These are phyloP conservation scores for Aureobasidium sp. DNA, from an alignment of 2,329 filamentous ascomycete genomes.

Conservation along the genomic window DNA sequence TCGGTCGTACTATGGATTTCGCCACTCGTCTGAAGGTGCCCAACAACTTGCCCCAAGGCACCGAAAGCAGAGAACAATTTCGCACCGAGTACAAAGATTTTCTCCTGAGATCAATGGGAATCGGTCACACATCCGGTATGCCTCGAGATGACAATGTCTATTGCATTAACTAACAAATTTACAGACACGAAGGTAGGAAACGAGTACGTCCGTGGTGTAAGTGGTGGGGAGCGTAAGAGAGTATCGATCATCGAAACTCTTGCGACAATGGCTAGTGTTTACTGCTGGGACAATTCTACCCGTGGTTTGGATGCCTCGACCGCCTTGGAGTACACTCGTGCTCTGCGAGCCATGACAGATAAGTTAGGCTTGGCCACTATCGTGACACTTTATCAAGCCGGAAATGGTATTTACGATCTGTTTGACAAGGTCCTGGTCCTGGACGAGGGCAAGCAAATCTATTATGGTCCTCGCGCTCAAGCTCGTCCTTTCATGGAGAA, in stretches of 20 bases:
- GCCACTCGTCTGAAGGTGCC: slow-evolving; percentile 46
- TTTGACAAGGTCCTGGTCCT: slow-evolving; percentile 64
- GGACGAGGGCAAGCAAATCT: slow-evolving; percentile 57
- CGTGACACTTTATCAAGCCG: slow-evolving; percentile 61
- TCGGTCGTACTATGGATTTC: slow-evolving; percentile 47
- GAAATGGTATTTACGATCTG: slow-evolving; percentile 59
- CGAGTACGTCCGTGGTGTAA: slow-evolving; percentile 57
- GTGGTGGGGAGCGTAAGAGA: slow-evolving; percentile 59
- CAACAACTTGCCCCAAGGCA: slow-evolving; percentile 27
- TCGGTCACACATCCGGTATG: slow-evolving; percentile 41
- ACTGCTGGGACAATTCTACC: slow-evolving; percentile 61
- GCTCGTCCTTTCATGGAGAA: slow-evolving; percentile 57
- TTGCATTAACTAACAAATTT: too few relatives aligned
- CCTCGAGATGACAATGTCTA: background rate
- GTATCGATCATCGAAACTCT: slow-evolving; percentile 60
- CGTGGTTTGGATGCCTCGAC: slow-evolving; percentile 58
- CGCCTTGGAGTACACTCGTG: slow-evolving; percentile 49
- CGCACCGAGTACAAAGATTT: slow-evolving; percentile 44
- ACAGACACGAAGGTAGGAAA: slow-evolving; percentile 59
- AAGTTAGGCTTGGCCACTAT: slow-evolving; percentile 51
- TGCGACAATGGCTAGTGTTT: slow-evolving; percentile 49
- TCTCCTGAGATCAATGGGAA: slow-evolving; percentile 48
- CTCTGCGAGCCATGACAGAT: slow-evolving; percentile 56
- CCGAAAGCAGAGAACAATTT: slow-evolving; percentile 35
- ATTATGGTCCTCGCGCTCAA: slow-evolving; percentile 51